These are phyloP conservation scores for Geosmithia putterillii DNA, from an alignment of 2,329 filamentous ascomycete species.

Conservation along the genomic window DNA sequence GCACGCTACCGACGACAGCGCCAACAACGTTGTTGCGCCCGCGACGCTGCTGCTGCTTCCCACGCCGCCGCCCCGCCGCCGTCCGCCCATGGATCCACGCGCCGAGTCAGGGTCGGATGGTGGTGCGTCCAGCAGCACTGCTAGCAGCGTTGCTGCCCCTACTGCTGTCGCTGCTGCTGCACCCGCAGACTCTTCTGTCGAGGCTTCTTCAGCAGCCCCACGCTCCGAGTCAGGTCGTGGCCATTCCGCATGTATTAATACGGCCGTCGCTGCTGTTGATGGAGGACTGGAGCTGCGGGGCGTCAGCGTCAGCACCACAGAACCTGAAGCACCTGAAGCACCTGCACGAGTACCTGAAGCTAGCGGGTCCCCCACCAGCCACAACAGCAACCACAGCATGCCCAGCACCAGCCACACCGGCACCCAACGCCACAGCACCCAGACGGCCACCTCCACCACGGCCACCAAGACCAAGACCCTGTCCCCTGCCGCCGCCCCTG, in stretches of 20 bases:
- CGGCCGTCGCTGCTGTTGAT: too few relatives aligned
- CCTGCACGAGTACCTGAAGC: not conserved
- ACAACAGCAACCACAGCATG: not conserved
- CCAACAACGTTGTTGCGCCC: not conserved
- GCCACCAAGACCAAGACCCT: not conserved
- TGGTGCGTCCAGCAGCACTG: not conserved
- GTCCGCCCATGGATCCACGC: not conserved
- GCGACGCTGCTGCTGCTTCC: not conserved
- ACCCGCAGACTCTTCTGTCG: too few relatives aligned
- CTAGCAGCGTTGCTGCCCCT: not conserved
- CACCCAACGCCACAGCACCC: not conserved
- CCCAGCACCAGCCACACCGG: not conserved
- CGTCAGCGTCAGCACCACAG: not conserved
- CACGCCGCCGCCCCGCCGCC: not conserved
- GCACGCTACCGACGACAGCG: not conserved
- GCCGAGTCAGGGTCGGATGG: not conserved
- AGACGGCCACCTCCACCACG: not conserved
- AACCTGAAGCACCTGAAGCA: not conserved
- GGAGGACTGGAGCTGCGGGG: too few relatives aligned
- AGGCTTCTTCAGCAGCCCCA: too few relatives aligned
- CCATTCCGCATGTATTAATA: too few relatives aligned
- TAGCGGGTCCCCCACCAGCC: not conserved
- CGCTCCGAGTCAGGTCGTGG: too few relatives aligned
- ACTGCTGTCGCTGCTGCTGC: not conserved
- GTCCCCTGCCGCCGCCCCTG: not conserved